Evolutionary conservation across 306 rosid species (phyloP).

Genomic region (Leucaena leucocephala): DNA sequence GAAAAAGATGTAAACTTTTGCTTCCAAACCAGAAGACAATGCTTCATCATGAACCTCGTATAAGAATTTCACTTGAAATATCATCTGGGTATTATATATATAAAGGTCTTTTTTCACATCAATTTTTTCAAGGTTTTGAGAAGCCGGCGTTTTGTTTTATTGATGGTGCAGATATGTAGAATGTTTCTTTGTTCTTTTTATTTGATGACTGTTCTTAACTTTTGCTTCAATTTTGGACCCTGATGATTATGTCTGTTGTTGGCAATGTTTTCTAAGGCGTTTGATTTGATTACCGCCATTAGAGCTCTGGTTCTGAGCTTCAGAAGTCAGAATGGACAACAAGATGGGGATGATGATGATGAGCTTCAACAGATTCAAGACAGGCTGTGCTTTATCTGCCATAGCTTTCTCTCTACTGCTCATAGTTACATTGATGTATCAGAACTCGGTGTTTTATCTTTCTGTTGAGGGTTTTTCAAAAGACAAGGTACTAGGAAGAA

Average conservation of each 20-base stretch:
- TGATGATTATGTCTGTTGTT: background rate
- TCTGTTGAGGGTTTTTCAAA: constrained; percentile 35
- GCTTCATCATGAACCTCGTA: background rate
- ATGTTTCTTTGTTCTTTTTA: background rate
- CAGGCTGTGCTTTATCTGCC: constrained; percentile 22
- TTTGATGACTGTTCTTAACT: background rate
- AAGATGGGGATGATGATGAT: constrained; percentile 20
- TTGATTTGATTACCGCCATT: background rate
- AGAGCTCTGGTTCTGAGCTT: background rate
- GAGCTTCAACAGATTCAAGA: constrained; percentile 33
- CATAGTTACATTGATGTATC: constrained; percentile 34
- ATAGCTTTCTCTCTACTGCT: constrained; percentile 28
- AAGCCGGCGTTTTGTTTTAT: background rate
- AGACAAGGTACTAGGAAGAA: constrained; percentile 2
- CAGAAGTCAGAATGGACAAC: constrained; percentile 33
- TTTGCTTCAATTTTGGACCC: background rate
- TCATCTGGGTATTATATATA: background rate
- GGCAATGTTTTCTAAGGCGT: background rate
- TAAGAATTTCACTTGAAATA: background rate
- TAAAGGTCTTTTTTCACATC: background rate
- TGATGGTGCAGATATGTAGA: background rate
- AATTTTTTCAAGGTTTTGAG: background rate
- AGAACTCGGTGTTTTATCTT: constrained; percentile 27
- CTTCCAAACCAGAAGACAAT: background rate
- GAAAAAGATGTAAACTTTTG: background rate